Base-by-base conservation (phyloP, 495 filamentous ascomycete species). In the Talaromyces wortmannii region DNA sequence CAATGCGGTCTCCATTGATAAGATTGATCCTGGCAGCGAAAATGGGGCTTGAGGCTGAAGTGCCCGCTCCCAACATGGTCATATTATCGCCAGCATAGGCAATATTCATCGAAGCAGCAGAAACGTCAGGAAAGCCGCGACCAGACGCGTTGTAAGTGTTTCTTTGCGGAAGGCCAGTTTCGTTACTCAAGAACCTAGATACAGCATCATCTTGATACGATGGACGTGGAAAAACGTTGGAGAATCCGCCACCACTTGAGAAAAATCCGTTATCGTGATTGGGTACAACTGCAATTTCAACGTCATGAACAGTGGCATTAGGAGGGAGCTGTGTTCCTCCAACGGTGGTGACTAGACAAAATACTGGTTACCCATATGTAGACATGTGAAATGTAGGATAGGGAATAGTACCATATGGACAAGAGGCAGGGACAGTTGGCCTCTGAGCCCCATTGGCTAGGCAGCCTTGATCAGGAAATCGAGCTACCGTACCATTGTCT, bases 51-150 rank as follows among this genome's bases (percentile, higher is more conserved):
- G 50, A 52, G n/a, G 50, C 50, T 15, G 68, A 40, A 36, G 50
- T 52, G 18, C 50, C 50, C 3, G 15, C 42, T 44, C 61, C 59
- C 18, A 62, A 44, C 11, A 32, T 49, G 7, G 57, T 45, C 5
- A 40, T 29, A 0, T 63, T 61, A 36, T 61, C 53, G 13, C 57
- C 54, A 48, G 58, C 50, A n/a, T 61, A 55, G 44, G 58, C 44
- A 56, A 65, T 61, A 53, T 67, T 61, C 16, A 53, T 48, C 11
- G 64, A 61, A 36, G 61, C 50, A 17, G 79, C 75, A 13, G 74
- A 76, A 50, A 92, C 78, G 60, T 92, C 89, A 0, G 89, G 89
- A 59, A 85, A 83, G 5, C 80, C 89, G 7, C 88, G 78, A 0
- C 87, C 87, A 4, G 65, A 62, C 15, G 67, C 66, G 65, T 87